Percentiles rank a stretch among this genome's conserved stretches.
These are phyloP conservation scores for Leptographium flavum DNA, from an alignment of 2,329 filamentous ascomycete species.

Conservation along the genomic window DNA sequence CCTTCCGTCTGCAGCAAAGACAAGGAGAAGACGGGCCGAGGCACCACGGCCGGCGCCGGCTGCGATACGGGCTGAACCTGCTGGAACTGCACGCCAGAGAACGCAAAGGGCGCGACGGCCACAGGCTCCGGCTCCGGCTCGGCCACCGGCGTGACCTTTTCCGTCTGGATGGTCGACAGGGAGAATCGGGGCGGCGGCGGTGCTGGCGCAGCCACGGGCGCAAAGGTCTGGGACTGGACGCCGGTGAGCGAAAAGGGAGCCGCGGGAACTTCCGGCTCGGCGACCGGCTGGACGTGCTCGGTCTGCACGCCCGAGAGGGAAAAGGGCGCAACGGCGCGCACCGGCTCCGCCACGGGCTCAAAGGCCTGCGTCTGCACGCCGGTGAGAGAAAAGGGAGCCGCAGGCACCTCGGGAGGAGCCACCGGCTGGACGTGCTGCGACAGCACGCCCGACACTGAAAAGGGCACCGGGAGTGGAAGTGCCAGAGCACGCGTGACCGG, in stretches of 20 bases:
- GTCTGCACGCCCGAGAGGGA: neutral
- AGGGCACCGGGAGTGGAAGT: neutral
- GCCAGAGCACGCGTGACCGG: neutral
- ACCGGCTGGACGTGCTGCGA: neutral
- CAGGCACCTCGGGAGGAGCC: neutral
- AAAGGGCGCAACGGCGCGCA: neutral
- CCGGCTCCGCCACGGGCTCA: neutral
- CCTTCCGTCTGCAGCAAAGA: constrained; percentile 22
- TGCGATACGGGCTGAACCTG: constrained; percentile 28
- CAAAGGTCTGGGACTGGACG: constrained; percentile 25
- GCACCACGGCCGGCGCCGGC: constrained; percentile 10
- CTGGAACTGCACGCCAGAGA: constrained; percentile 30
- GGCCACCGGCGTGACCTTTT: constrained; percentile 14
- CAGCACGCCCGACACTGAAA: neutral
- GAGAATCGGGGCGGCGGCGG: neutral
- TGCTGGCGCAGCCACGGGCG: constrained; percentile 1
- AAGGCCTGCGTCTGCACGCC: neutral
- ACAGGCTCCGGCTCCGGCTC: neutral
- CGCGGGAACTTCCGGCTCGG: neutral
- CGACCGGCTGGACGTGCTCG: neutral
- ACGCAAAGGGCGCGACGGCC: constrained; percentile 3
- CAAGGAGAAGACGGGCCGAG: constrained; percentile 16
- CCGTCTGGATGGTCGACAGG: constrained; percentile 25
- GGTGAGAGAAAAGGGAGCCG: neutral
- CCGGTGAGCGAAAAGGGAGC: constrained; percentile 19